Percentiles rank a stretch among this genome's conserved stretches.
These are phyloP conservation scores for Fusarium bulbicola DNA, from an alignment of 2,329 filamentous ascomycete species.

Conservation along the genomic window DNA sequence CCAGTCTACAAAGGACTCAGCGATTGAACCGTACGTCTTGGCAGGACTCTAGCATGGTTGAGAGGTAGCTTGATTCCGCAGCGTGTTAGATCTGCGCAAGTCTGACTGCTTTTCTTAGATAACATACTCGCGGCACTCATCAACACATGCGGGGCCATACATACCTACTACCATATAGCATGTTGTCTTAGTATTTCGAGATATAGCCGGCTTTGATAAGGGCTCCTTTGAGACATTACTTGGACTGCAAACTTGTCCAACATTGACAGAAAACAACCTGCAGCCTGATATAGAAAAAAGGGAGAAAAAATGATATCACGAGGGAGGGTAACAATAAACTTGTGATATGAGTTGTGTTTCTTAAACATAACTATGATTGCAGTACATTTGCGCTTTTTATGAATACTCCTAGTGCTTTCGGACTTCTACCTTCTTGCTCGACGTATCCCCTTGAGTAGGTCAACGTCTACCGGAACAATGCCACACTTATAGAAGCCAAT, in stretches of 20 bases:
- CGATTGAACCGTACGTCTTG: fast-evolving
- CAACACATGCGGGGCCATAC: fast-evolving
- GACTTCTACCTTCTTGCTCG: fast-evolving
- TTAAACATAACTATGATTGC: too few relatives aligned
- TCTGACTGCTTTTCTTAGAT: fast-evolving
- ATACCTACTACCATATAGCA: too few relatives aligned
- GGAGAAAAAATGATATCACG: too few relatives aligned
- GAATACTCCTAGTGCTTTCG: too few relatives aligned
- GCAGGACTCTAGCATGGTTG: fast-evolving
- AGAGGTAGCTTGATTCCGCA: fast-evolving
- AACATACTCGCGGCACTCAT: fast-evolving
- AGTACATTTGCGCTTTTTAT: too few relatives aligned
- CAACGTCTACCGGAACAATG: fast-evolving
- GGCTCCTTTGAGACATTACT: fast-evolving
- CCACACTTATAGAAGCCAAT: fast-evolving
- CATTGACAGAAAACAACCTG: too few relatives aligned
- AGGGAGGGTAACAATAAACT: fast-evolving
- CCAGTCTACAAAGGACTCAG: fast-evolving
- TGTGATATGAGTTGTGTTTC: too few relatives aligned
- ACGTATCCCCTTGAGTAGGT: fast-evolving
- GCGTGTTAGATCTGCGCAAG: fast-evolving
- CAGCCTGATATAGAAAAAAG: too few relatives aligned
- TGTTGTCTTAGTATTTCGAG: fast-evolving
- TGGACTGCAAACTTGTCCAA: too few relatives aligned
- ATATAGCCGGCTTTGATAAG: fast-evolving